These are phyloP conservation scores for Paramyrothecium roridum DNA, from an alignment of 2,329 filamentous ascomycete species.

Conservation along the genomic window DNA sequence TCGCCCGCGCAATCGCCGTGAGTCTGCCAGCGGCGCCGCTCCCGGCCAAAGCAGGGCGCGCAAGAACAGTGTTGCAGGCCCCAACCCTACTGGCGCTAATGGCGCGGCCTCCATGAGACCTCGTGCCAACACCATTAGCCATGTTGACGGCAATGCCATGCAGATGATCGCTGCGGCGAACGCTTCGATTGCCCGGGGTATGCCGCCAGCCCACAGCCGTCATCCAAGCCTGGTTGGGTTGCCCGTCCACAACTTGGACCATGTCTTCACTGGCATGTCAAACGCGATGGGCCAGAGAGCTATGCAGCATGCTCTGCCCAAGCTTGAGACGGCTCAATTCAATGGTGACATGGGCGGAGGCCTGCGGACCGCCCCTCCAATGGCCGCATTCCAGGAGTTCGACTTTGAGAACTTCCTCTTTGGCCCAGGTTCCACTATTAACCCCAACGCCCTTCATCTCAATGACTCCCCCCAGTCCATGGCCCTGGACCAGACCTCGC, in stretches of 20 bases:
- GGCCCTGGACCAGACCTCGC: conserved; percentile 59
- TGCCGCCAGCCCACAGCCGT: conserved; percentile 58
- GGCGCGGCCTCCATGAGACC: conserved; percentile 68
- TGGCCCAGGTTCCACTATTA: conserved; percentile 63
- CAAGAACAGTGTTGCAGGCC: conserved; percentile 82
- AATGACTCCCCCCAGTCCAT: conserved; percentile 71
- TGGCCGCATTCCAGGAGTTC: conserved; percentile 60
- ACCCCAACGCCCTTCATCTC: conserved; percentile 77
- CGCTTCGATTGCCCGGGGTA: conserved; percentile 45
- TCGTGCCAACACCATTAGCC: conserved; percentile 92
- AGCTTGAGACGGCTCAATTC: conserved; percentile 76
- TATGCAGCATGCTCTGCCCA: conserved; percentile 67
- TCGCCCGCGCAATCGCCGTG: conserved; percentile 80
- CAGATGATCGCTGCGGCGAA: conserved; percentile 66
- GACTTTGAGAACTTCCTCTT: conserved; percentile 57
- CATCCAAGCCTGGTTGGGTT: conserved; percentile 74
- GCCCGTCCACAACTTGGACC: conserved; percentile 53
- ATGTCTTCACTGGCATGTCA: conserved; percentile 73
- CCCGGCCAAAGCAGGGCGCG: conserved; percentile 71
- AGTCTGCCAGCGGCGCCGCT: conserved; percentile 76
- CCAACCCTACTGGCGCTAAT: conserved; percentile 39
- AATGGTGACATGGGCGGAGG: conserved; percentile 65
- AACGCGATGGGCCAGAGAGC: conserved; percentile 64
- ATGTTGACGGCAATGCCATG: conserved; percentile 76
- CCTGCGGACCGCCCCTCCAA: conserved; percentile 73